These are phyloP conservation scores for Perilla frutescens DNA, from an alignment of 257 asterid genomes.

Conservation along the genomic window DNA sequence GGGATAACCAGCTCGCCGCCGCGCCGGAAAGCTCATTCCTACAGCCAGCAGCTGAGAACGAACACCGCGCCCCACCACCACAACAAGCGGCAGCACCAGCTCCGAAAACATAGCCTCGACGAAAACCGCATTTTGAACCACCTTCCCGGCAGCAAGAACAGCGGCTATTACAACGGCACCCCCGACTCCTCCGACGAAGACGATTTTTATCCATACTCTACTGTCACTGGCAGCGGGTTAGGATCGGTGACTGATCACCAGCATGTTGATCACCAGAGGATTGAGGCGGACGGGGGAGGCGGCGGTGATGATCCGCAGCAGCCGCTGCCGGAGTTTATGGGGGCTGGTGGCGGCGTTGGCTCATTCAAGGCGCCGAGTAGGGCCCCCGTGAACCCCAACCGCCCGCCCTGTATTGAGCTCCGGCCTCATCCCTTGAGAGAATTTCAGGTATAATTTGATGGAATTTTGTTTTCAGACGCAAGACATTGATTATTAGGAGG, in stretches of 20 bases:
- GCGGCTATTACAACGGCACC: constrained; percentile 30
- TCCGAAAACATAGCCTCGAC: constrained; percentile 78
- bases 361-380: constrained; percentile 67
- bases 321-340: constrained; percentile 67
- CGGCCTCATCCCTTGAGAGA: constrained; percentile 84
- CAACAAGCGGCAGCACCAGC: constrained; percentile 59
- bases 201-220: constrained; percentile 64
- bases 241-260: constrained; percentile 39
- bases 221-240: constrained; percentile 31
- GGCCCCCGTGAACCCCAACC: constrained; percentile 67
- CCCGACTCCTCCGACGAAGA: constrained; percentile 58
- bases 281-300: constrained; percentile 34
- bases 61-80: constrained; percentile 54
- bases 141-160: constrained; percentile 29
- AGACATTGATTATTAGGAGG: no score
- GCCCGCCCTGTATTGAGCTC: constrained; percentile 72
- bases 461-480: no score
- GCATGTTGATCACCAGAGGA: constrained; percentile 43
- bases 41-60: constrained; percentile 71
- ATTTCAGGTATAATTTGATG: constrained; percentile 54
- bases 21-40: constrained; percentile 51
- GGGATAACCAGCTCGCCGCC: constrained; percentile 53
- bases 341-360: constrained; percentile 65
- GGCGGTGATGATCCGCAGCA: constrained; percentile 45
- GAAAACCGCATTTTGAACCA: constrained; percentile 47